phyloP scores from a whole-genome alignment of 2,329 filamentous ascomycete species.

The Scytalidium lignicola region DNA sequence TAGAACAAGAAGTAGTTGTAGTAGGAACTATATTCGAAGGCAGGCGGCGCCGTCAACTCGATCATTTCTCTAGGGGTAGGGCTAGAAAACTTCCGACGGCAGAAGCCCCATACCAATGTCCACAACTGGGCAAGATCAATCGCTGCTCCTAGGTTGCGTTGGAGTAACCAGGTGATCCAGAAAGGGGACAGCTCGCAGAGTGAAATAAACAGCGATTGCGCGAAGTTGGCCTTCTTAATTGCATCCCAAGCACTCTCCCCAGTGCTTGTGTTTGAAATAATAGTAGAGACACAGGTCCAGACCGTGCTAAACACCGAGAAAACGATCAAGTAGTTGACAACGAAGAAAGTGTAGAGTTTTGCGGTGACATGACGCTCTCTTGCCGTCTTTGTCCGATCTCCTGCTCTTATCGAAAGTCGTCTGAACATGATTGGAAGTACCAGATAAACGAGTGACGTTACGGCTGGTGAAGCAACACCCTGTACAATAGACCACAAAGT shows the following conservation, averaged over 20 bases:
- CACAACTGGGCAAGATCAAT: conserved; percentile 88
- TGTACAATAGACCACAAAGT: conserved; percentile 81
- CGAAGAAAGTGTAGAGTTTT: conserved; percentile 91
- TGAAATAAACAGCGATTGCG: conserved; percentile 60
- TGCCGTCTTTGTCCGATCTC: conserved; percentile 87
- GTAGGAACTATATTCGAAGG: conserved; percentile 93
- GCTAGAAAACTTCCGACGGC: conserved; percentile 75
- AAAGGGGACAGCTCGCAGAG: conserved; percentile 81
- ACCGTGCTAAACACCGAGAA: conserved; percentile 87
- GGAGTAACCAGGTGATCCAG: conserved; percentile 90
- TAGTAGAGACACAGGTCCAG: conserved; percentile 65
- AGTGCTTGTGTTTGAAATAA: conserved; percentile 53
- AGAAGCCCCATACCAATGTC: conserved; percentile 78
- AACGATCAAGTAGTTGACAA: conserved; percentile 93
- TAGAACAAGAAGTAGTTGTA: conserved; percentile 99
- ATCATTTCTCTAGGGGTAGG: conserved; percentile 90
- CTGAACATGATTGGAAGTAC: conserved; percentile 89
- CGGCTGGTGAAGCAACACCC: conserved; percentile 81
- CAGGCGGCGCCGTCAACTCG: conserved; percentile 83
- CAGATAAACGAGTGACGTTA: conserved; percentile 84
- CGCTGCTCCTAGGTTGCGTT: conserved; percentile 89
- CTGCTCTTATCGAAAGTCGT: conserved; percentile 73
- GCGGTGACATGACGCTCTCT: conserved; percentile 86
- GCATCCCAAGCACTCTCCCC: conserved; percentile 63
- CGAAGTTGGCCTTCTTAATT: conserved; percentile 59